Evolutionary conservation across 495 filamentous ascomycete species (phyloP).

Genomic region (Penicillium macrosclerotiorum): DNA sequence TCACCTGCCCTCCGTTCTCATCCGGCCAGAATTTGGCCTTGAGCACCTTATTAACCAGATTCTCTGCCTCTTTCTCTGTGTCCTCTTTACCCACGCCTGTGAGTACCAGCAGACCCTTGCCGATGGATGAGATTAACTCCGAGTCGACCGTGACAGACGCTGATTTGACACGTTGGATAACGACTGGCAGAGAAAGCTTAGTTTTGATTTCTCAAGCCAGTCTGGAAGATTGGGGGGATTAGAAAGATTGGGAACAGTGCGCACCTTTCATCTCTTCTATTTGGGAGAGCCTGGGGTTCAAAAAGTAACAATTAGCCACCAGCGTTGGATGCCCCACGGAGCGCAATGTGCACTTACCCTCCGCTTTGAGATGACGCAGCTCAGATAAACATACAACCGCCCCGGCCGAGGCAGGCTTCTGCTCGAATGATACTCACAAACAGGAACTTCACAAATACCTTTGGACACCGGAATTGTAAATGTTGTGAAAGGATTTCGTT

Average conservation of each 20-base stretch:
- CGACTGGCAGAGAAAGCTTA: too few species aligned
- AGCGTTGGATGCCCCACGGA: constrained; percentile 2
- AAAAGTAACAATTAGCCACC: constrained; percentile 2
- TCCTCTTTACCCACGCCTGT: constrained; percentile 89
- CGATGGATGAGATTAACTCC: constrained; percentile 83
- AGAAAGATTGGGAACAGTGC: too few species aligned
- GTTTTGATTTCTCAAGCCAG: too few species aligned
- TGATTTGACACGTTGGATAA: constrained; percentile 91
- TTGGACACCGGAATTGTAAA: too few species aligned
- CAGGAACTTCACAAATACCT: too few species aligned
- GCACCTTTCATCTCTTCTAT: constrained; percentile 50
- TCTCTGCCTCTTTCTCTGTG: constrained; percentile 81
- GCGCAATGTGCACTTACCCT: not conserved
- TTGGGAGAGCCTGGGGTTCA: not conserved
- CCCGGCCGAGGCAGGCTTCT: too few species aligned
- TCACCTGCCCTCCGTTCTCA: constrained; percentile 38
- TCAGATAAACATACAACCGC: not conserved
- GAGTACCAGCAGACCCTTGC: constrained; percentile 85
- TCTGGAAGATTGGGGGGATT: too few species aligned
- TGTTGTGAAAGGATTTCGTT: too few species aligned
- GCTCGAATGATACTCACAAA: too few species aligned
- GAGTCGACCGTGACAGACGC: constrained; percentile 98
- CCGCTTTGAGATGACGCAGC: not conserved
- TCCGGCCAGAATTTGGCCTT: constrained; percentile 91
- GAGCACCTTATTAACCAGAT: constrained; percentile 77